Conservation (phyloP, 1,284 basidiomycete genomes). For the Apiotrichum gamsii region DNA sequence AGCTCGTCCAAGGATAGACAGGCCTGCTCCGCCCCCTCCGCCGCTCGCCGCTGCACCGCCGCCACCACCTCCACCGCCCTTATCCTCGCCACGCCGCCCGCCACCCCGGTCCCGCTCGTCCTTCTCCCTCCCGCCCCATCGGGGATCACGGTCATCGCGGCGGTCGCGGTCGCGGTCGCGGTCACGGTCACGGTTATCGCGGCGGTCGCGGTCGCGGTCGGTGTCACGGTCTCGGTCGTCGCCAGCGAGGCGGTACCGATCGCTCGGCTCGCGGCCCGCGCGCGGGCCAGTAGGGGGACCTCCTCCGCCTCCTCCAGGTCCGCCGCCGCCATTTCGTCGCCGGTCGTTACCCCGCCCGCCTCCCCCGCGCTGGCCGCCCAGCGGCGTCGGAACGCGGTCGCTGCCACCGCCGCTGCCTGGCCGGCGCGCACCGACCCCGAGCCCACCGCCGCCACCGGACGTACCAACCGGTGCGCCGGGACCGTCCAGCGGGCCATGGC, state of each 20-base stretch:
- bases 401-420: slow-evolving; percentile 4
- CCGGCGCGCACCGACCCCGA: background rate
- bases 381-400: background rate
- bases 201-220: background rate
- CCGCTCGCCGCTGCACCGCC: background rate
- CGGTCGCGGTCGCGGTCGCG: background rate
- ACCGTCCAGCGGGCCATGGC: slow-evolving; percentile 16
- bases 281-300: background rate
- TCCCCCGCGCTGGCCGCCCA: background rate
- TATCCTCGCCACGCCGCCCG: background rate
- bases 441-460: background rate
- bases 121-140: background rate
- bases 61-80: no score
- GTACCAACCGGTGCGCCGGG: background rate
- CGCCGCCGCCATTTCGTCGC: background rate
- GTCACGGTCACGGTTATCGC: background rate
- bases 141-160: background rate
- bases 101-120: background rate
- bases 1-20: slow-evolving; percentile 7
- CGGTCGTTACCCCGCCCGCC: background rate
- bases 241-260: background rate
- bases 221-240: slow-evolving; percentile 2
- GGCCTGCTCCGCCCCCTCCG: background rate
- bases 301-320: background rate
- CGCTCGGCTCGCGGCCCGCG: background rate